Percentiles rank a stretch among this genome's conserved stretches.
phyloP scores from a whole-genome alignment of 371 early-diverging fungal genomes.

The Mortierella polycephala region DNA sequence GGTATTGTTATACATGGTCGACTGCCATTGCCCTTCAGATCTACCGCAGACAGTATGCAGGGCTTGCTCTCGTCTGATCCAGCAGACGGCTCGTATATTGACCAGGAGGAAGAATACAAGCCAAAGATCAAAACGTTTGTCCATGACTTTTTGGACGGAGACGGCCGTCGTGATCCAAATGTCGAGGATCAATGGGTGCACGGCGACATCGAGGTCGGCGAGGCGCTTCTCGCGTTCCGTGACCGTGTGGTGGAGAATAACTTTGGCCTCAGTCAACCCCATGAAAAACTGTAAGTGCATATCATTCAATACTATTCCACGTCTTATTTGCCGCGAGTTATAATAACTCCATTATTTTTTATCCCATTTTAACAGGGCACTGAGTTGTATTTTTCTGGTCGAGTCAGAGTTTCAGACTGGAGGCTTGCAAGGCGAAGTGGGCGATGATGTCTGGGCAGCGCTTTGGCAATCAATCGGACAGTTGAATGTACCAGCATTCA shows the following conservation, averaged over 20 bases:
- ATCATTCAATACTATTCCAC: background rate
- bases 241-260: slow-evolving; percentile 11
- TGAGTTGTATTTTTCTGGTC: slow-evolving; percentile 15
- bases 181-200: slow-evolving; percentile 10
- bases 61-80: slow-evolving; percentile 9
- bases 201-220: background rate
- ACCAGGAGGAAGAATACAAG: too few species aligned
- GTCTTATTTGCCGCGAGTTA: background rate
- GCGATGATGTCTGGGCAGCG: slow-evolving; percentile 8
- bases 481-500: background rate
- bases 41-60: background rate
- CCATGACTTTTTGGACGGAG: slow-evolving; percentile 12
- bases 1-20: background rate
- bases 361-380: background rate
- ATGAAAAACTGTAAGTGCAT: slow-evolving; percentile 18
- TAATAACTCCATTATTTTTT: background rate
- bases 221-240: slow-evolving; percentile 6
- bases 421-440: slow-evolving; percentile 14
- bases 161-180: slow-evolving; percentile 5
- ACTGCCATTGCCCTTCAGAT: background rate
- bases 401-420: slow-evolving; percentile 11
- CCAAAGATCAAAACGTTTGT: background rate
- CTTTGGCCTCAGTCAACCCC: background rate
- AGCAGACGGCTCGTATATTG: background rate
- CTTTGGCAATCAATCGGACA: slow-evolving; percentile 8